Evolutionary conservation across 805 yeast genomes (phyloP), one percentile per base, ranked within the genome.

Genomic region (Maudiozyma saulgeensis): DNA sequence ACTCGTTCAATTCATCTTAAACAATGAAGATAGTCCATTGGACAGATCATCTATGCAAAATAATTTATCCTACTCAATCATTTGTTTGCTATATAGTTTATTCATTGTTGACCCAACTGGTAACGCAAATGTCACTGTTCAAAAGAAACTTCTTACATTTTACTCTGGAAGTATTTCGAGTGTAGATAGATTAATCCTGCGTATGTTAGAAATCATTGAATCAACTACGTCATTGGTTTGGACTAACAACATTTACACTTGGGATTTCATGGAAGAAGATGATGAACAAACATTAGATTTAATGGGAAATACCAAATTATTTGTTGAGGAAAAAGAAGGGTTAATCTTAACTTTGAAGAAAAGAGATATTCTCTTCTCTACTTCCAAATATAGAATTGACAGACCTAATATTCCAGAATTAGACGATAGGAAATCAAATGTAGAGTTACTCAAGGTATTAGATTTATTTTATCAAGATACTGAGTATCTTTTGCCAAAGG

Each of bases 81-180:
- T 81, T 2, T 53, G 79, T 23, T 43, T 77, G 2, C 57, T 87
- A 1, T 72, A 68, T 53, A 63, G 67, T 25, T 66, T 89, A n/a
- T 81, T 75, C 62, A 59, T 63, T 15, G 57, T 72, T 41, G 78
- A 83, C 56, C 61, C 69, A 0, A 54, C 68, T 0, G 68, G 68
- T 32, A 76, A 76, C 48, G 71, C 87, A 0, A 79, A 70, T 7
- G 44, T 55, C 8, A 64, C 69, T 0, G 61, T 83, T 8, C 78
- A 81, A 59, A 73, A 73, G 25, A 74, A 69, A 44, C 47, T 87
- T 1, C 58, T 84, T 11, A 61, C 66, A 6, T 69, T 77, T 43
- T 88, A 84, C 60, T 63, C 67, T n/a, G 96, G 96, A 4, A 72
- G 90, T 0, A 67, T 72, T 2, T 62, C 76, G 15, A 68, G 80